Conservation (phyloP, 208 protist species). For the Crithidia brevicula region DNA sequence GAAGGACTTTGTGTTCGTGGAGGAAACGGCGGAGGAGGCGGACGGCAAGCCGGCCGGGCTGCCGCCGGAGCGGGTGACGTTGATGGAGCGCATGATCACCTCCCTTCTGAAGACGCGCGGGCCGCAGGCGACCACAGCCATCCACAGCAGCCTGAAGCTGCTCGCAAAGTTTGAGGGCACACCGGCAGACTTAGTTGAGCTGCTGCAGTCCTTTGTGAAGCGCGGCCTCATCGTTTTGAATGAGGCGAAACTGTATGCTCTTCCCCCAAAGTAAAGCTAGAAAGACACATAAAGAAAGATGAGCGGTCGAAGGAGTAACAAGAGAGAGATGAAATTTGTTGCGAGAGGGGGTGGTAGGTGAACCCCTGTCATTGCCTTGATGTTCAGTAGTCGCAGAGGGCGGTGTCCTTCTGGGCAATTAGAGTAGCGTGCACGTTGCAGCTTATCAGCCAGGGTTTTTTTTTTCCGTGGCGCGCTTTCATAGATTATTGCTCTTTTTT, state of each 20-base stretch:
- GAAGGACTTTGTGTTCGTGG: constrained; percentile 30
- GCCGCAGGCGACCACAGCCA: constrained; percentile 61
- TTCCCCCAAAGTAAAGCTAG: constrained; percentile 34
- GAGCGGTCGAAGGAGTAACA: no score
- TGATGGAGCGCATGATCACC: constrained; percentile 68
- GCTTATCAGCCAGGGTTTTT: no score
- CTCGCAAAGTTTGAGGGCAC: constrained; percentile 68
- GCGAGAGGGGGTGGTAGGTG: no score
- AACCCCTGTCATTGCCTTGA: no score
- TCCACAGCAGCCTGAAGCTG: constrained; percentile 88
- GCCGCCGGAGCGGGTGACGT: constrained; percentile 63
- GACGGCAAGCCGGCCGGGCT: constrained; percentile 54
- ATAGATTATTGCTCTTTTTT: no score
- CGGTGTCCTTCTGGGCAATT: no score
- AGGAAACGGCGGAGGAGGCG: constrained; percentile 39
- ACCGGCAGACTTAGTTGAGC: constrained; percentile 56
- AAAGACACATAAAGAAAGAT: no score
- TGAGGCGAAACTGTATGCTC: constrained; percentile 67
- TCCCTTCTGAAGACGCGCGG: constrained; percentile 71
- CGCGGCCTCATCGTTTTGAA: constrained; percentile 54
- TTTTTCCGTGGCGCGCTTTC: no score
- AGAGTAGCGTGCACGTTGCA: no score
- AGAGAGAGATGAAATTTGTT: no score
- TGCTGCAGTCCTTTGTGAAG: constrained; percentile 72
- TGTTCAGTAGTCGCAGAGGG: no score